Evolutionary conservation across 208 protist species (phyloP), one percentile per base, ranked within the genome.

Genomic region (Vickermania spadyakhi): DNA sequence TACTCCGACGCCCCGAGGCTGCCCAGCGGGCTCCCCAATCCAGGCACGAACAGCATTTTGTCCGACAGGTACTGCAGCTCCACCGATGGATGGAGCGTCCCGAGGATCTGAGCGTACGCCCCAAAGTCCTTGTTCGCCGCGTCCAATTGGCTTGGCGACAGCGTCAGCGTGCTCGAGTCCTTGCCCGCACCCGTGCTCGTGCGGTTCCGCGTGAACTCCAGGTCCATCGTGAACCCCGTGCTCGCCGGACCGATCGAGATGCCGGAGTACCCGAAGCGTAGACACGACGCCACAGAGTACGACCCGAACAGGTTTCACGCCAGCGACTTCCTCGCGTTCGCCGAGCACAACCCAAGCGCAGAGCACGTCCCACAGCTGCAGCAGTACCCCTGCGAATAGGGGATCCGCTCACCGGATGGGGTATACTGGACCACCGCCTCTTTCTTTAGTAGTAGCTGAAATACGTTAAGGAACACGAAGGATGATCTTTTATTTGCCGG

Each of bases 351-450:
- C 14, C 84, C 81, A 28, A 85, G 51, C 14, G 78, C 60, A 41
- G 77, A 60, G 52, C 89, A 95, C 29, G 78, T 36, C 50, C 75
- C 75, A 63, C 89, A 95, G 36, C 65, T 61, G 60, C 89, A 95
- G 73, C 89, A 95, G 66, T 91, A 95, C 28, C 89, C 89, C 54
- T 91, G 72, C 31, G 85, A 93, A 72, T 82, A 84, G 22, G 73
- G 79, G 62, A 95, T 86, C 5, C 64, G 45, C 31, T 64, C 54
- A 14, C 79, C 77, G 23, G 4, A 56, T 0, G 27, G 2, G n/a
- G n/a, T n/a, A 58, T 88, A 72, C 45, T 67, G n/a, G n/a, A n/a
- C n/a, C n/a, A n/a, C n/a, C n/a, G n/a, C n/a, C n/a, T n/a, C n/a
- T n/a, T n/a, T n/a, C n/a, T n/a, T n/a, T n/a, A n/a, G n/a, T n/a